Evolutionary conservation across 345 rosid species (phyloP).

Genomic region (Eucalyptus globulus): DNA sequence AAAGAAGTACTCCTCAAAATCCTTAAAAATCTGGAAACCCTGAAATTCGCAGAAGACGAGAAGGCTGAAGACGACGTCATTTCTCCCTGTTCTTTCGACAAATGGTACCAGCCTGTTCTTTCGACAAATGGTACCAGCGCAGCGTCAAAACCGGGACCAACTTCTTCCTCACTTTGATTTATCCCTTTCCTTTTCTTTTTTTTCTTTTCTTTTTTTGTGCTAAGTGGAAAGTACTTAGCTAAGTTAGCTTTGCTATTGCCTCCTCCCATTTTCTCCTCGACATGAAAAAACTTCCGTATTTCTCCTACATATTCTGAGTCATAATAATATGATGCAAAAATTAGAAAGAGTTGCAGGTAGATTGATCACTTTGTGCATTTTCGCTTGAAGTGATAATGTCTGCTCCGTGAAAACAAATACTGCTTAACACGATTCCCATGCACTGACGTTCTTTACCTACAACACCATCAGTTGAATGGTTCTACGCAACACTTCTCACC

Average conservation of each 20-base stretch:
- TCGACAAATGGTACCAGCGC: not conserved
- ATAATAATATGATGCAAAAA: not conserved
- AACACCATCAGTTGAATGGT: not conserved
- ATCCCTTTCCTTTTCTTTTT: not conserved
- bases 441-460: not conserved
- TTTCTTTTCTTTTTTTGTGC: not conserved
- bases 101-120: not conserved
- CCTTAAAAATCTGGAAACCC: not conserved
- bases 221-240: not conserved
- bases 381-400: not conserved
- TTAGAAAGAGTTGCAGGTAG: not conserved
- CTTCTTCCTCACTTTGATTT: not conserved
- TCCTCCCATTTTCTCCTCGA: not conserved
- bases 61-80: not conserved
- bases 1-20: not conserved
- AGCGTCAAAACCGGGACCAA: not conserved
- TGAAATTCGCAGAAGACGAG: not conserved
- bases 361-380: not conserved
- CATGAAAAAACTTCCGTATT: not conserved
- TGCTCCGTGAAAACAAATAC: not conserved
- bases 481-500: not conserved
- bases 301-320: not conserved
- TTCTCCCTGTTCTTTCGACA: not conserved
- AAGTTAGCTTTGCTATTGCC: not conserved
- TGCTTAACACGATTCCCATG: not conserved